Evolutionary conservation across 495 filamentous ascomycete genomes (phyloP), one percentile per base, ranked within the genome.

Genomic region (Hypoxylon crocopeplum): DNA sequence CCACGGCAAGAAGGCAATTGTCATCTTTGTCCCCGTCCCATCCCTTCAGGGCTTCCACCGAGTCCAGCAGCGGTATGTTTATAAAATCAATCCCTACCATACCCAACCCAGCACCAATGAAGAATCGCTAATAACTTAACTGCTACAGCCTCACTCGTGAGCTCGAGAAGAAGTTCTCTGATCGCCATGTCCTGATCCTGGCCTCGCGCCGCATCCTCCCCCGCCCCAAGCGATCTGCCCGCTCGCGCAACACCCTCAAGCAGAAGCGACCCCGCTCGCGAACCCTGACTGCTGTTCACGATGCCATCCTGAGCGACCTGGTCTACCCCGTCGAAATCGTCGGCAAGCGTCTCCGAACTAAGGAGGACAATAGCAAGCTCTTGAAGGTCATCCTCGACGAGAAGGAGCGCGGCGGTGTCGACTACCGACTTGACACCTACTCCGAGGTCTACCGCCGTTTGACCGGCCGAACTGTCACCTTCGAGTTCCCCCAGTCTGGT

Each of bases 91-190:
- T 30, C 5, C 16, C 8, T 40, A 27, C n/a, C 29, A 13, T 21
- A 32, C 7, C 15, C 15, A 36, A 5, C 16, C 33, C 29, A 34
- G 7, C 22, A 6, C 48, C 10, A 27, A 61, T 34, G 21, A 32
- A 8, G 5, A 15, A 48, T 55, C 67, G 47, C 71, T 76, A 45
- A 75, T 59, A n/a, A 5, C 1, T 39, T n/a, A 12, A 13, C 47
- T 7, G 2, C 10, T 24, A 52, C 29, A 98, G 94, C 73, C 88
- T 98, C 68, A 98, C 94, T 80, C 94, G 94, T 79, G 94, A 98
- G 86, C 92, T 98, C 71, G 94, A 98, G 86, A 98, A 98, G 91
- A 98, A 98, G 84, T 98, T 98, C 90, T 97, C 94, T 66, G 94
- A 98, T 86, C 93, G 94, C 79, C 94, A 98, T 81, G 94, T 98